Evolutionary conservation across 352 stramenopile genomes (phyloP).

Genomic region (Phytophthora capsici): DNA sequence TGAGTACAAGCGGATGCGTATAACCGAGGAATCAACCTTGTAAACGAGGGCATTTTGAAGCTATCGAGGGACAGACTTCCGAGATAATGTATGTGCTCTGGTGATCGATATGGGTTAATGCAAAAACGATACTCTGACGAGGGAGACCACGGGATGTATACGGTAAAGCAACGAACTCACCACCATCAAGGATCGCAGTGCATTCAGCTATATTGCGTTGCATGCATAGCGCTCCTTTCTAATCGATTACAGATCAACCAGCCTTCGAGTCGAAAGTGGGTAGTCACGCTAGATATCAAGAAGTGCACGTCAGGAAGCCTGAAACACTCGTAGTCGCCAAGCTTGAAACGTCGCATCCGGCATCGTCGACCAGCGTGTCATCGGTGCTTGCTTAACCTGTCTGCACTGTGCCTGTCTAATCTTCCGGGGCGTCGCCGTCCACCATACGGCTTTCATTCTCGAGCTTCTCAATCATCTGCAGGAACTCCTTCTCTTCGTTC

Average conservation of each 20-base stretch:
- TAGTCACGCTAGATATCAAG: constrained; percentile 7
- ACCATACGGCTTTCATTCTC: constrained; percentile 99
- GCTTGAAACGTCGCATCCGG: constrained; percentile 5
- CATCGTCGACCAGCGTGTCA: constrained; percentile 4
- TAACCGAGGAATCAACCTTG: constrained; percentile 54
- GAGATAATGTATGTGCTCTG: constrained; percentile 7
- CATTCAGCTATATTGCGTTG: constrained; percentile 37
- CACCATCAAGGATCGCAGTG: constrained; percentile 31
- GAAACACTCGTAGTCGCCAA: constrained; percentile 18
- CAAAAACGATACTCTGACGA: not conserved
- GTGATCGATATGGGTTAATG: not conserved
- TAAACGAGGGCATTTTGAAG: constrained; percentile 22
- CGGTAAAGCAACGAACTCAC: constrained; percentile 27
- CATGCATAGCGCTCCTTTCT: constrained; percentile 30
- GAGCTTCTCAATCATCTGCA: constrained; percentile 99
- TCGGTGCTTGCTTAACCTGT: constrained; percentile 12
- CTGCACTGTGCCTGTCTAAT: constrained; percentile 54
- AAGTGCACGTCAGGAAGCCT: constrained; percentile 12
- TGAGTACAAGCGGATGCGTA: constrained; percentile 73
- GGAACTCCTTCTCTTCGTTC: constrained; percentile 99
- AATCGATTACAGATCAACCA: constrained; percentile 20
- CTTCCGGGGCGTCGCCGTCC: constrained; percentile 97
- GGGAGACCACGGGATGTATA: constrained; percentile 15
- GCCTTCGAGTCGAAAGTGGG: constrained; percentile 14
- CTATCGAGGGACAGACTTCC: not conserved